Conservation (phyloP, 2,329 filamentous ascomycete genomes). For the Tolypocladium tropicale region DNA sequence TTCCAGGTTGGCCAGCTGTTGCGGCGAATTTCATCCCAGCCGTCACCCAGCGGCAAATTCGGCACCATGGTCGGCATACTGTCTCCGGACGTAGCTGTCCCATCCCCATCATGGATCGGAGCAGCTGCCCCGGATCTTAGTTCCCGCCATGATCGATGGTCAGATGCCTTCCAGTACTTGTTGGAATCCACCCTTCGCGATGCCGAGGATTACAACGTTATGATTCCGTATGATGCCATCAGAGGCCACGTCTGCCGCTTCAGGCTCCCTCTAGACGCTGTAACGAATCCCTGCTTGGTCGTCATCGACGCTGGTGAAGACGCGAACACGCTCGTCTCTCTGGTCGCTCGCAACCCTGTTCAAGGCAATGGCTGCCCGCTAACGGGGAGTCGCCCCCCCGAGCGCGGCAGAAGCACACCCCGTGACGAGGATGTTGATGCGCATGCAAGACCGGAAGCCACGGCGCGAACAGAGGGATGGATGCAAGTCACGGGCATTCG, state of each 20-base stretch:
- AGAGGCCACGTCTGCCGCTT: conserved; percentile 41
- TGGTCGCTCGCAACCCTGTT: not conserved
- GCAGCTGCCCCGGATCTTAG: conserved; percentile 13
- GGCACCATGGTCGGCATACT: conserved; percentile 23
- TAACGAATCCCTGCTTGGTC: conserved; percentile 41
- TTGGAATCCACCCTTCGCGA: conserved; percentile 48
- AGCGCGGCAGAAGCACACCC: not conserved
- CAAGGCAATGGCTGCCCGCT: not conserved
- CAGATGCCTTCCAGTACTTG: conserved; percentile 43
- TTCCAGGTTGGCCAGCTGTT: conserved; percentile 37
- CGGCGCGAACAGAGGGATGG: not conserved
- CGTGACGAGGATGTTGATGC: not conserved
- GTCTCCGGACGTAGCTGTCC: not conserved
- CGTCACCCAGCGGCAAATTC: conserved; percentile 37
- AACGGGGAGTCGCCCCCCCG: not conserved
- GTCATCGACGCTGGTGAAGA: conserved; percentile 42
- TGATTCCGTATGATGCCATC: conserved; percentile 45
- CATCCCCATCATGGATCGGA: conserved; percentile 2
- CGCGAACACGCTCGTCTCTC: conserved; percentile 35
- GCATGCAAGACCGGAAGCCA: not conserved
- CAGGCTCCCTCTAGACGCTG: conserved; percentile 37
- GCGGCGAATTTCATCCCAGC: conserved; percentile 30
- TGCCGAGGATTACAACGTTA: conserved; percentile 48
- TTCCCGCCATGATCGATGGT: conserved; percentile 33
- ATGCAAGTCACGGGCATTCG: conserved; percentile 20